Evolutionary conservation across 495 filamentous ascomycete species (phyloP), one percentile per base, ranked within the genome.

Genomic region (Articulospora tetracladia): DNA sequence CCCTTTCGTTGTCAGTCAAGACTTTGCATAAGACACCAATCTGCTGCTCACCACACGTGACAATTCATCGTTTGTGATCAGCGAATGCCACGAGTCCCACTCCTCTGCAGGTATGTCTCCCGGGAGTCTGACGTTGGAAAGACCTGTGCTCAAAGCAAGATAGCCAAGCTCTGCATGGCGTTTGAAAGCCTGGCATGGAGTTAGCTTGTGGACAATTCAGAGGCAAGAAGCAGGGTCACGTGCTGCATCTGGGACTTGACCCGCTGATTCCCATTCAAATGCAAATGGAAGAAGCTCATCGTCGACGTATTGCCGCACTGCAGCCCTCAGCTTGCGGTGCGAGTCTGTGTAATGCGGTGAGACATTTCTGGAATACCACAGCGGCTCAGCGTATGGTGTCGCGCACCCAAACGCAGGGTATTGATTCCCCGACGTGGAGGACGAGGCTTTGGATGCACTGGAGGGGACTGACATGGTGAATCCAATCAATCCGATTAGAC

Each of bases 41-140:
- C 4, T 15, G 30, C 7, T 6, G 19, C 61, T 25, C 60, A 68
- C 66, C 15, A 76, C 62, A 0, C 78, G 70, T 8, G 70, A 75
- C 25, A 79, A 55, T 56, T 82, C 79, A 68, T 82, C 79, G 1
- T 65, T 62, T 20, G 76, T 56, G 59, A 80, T 78, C n/a, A 79
- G 64, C 1, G 69, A 67, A 58, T 78, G 79, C 74, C 77, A 82
- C 0, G 72, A 74, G 68, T 80, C 78, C 78, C 77, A 79, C 55
- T 79, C 74, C 6, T 77, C 72, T 8, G 60, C 68, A 1, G 70
- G 70, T 15, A 82, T 70, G 24, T 55, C 76, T 0, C 70, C 76
- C 0, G 79, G 77, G 0, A 79, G 15, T 55, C 59, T 23, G 49
- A 77, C 1, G 72, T 77, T 55, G 71, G 68, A 28, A 71, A 74